Evolutionary conservation across 177 flowering plant species (phyloP).

Genomic region (Tripterygium wilfordii): DNA sequence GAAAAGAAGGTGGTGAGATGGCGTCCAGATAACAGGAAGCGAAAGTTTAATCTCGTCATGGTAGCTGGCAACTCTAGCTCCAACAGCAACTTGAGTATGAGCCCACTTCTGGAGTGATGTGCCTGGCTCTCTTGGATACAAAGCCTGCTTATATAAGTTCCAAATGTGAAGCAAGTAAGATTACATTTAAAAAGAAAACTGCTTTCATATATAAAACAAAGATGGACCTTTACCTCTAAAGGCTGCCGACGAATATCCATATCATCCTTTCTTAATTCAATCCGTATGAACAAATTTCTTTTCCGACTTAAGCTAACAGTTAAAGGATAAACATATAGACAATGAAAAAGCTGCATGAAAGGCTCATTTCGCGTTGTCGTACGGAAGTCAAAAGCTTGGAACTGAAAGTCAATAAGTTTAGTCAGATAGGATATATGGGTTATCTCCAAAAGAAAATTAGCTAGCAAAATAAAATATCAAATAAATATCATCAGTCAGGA

Average conservation of each 20-base stretch:
- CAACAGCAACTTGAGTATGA: constrained; percentile 93
- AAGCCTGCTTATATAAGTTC: constrained; percentile 42
- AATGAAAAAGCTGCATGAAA: constrained; percentile 89
- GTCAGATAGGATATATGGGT: neutral
- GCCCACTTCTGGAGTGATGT: constrained; percentile 70
- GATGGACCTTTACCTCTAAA: constrained; percentile 59
- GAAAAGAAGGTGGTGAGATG: constrained; percentile 83
- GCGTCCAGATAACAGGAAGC: constrained; percentile 82
- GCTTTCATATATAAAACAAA: neutral
- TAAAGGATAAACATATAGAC: constrained; percentile 85
- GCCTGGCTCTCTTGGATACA: constrained; percentile 74
- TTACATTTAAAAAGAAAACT: neutral
- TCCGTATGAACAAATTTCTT: constrained; percentile 81
- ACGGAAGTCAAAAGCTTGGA: constrained; percentile 94
- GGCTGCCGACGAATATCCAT: constrained; percentile 74
- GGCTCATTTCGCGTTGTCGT: constrained; percentile 88
- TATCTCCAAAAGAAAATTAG: too few relatives aligned
- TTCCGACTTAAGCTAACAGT: constrained; percentile 85
- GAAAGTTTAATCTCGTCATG: constrained; percentile 94
- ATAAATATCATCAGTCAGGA: too few relatives aligned
- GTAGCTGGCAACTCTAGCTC: constrained; percentile 76
- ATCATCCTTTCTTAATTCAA: constrained; percentile 92
- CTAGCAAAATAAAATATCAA: too few relatives aligned
- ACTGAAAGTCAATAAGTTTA: constrained; percentile 39
- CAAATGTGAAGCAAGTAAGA: constrained; percentile 6